A percentile compares a stretch with the other conserved stretches of the same genome.
These are phyloP conservation scores for Helicocarpus griseus DNA, from an alignment of 2,329 filamentous ascomycete genomes.

Conservation along the genomic window DNA sequence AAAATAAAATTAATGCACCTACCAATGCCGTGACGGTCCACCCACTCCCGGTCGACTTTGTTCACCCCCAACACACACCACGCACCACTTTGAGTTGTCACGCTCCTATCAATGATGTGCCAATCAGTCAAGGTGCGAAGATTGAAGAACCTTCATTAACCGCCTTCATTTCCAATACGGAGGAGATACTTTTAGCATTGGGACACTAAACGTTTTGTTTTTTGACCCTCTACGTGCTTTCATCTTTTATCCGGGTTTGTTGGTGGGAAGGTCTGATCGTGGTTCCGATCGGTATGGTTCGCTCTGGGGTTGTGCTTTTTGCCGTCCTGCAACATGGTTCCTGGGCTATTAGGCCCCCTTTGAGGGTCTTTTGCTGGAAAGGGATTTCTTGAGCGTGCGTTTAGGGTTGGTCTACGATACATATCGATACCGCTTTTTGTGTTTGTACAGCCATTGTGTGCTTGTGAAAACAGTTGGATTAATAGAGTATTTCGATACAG, in stretches of 20 bases:
- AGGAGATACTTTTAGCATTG: background rate
- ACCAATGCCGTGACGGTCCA: background rate
- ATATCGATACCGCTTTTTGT: background rate
- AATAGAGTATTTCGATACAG: too few relatives aligned
- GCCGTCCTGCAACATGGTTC: background rate
- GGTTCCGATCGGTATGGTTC: conserved; percentile 3
- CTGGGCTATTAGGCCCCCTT: background rate
- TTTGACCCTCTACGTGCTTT: conserved; percentile 3
- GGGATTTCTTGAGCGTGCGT: background rate
- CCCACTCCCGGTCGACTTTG: too few relatives aligned
- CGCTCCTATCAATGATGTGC: conserved; percentile 71
- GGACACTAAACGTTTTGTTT: conserved; percentile 11
- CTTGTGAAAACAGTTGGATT: background rate
- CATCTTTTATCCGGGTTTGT: conserved; percentile 4
- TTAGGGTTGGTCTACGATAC: background rate
- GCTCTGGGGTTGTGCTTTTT: background rate
- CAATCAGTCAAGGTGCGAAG: conserved; percentile 97
- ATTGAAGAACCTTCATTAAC: conserved; percentile 41
- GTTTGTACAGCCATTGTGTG: background rate
- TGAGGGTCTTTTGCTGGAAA: background rate
- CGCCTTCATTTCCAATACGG: conserved; percentile 12
- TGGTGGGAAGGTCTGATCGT: conserved; percentile 9
- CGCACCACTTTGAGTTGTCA: conserved; percentile 98
- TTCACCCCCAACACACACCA: background rate
- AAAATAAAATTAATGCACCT: background rate